Evolutionary conservation across 768 basidiomycete genomes (phyloP).

Genomic region (Hemileccinum rubropunctum): DNA sequence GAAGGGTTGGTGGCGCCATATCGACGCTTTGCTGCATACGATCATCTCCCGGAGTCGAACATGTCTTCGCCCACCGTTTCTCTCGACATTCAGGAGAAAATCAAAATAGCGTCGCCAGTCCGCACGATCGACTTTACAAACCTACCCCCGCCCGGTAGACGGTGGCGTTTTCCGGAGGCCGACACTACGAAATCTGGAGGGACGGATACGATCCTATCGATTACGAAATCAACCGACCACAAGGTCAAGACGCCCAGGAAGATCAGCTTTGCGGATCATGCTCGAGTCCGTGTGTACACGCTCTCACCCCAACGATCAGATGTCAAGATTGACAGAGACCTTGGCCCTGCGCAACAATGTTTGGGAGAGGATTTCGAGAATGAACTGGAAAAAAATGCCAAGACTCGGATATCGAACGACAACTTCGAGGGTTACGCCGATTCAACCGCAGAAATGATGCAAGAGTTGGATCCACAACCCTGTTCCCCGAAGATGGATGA

Average conservation of each 20-base stretch:
- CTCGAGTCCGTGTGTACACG: conserved; percentile 18
- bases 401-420: not conserved
- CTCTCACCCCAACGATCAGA: conserved; percentile 11
- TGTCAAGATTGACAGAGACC: not conserved
- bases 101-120: not conserved
- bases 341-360: not conserved
- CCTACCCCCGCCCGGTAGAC: conserved; percentile 9
- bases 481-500: not conserved
- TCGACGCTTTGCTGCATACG: not conserved
- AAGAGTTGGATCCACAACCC: not conserved
- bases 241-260: conserved; percentile 24
- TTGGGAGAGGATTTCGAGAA: not conserved
- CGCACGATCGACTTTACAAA: conserved; percentile 31
- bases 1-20: not conserved
- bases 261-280: conserved; percentile 24
- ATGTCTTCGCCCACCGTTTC: not conserved
- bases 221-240: conserved; percentile 4
- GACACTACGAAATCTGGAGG: not conserved
- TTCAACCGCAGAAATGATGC: not conserved
- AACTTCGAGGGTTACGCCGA: not conserved
- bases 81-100: not conserved
- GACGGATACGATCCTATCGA: not conserved
- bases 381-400: not conserved
- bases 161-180: conserved; percentile 8
- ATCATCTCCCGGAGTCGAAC: not conserved